Conservation (phyloP, 1,139 yeast genomes). For the Suhomyces taliae region DNA sequence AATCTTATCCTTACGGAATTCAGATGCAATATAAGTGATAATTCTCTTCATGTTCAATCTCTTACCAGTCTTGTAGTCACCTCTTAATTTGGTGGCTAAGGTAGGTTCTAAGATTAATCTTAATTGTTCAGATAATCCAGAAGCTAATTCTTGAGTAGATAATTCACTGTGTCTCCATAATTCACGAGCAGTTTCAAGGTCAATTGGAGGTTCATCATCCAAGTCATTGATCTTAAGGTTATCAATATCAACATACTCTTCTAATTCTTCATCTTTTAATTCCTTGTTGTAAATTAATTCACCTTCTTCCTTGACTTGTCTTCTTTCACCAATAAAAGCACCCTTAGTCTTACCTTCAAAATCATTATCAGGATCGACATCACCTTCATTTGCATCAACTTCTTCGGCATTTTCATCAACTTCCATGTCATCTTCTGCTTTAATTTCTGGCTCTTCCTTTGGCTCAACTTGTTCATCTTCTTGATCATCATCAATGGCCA, state of each 20-base stretch:
- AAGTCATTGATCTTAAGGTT: conserved; percentile 24
- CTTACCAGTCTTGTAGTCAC: conserved; percentile 97
- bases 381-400: conserved; percentile 20
- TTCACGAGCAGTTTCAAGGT: conserved; percentile 66
- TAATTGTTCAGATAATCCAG: conserved; percentile 88
- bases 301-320: conserved; percentile 28
- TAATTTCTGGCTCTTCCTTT: conserved; percentile 18
- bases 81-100: conserved; percentile 85
- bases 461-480: conserved; percentile 21
- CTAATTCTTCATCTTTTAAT: conserved; percentile 27
- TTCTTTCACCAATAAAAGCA: conserved; percentile 53
- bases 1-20: conserved; percentile 95
- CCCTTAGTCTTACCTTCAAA: conserved; percentile 54
- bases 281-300: conserved; percentile 21
- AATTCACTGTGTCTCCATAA: conserved; percentile 83
- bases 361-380: conserved; percentile 40
- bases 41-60: conserved; percentile 96
- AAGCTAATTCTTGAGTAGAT: conserved; percentile 82
- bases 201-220: conserved; percentile 43
- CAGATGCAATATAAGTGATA: conserved; percentile 96
- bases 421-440: conserved; percentile 21
- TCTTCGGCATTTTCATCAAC: conserved; percentile 27
- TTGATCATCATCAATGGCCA: conserved; percentile 77
- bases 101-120: conserved; percentile 94
- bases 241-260: conserved; percentile 31